Evolutionary conservation across 768 basidiomycete genomes (phyloP), one percentile per base, ranked within the genome.

Genomic region (Chalciporus sphaerocephalus): DNA sequence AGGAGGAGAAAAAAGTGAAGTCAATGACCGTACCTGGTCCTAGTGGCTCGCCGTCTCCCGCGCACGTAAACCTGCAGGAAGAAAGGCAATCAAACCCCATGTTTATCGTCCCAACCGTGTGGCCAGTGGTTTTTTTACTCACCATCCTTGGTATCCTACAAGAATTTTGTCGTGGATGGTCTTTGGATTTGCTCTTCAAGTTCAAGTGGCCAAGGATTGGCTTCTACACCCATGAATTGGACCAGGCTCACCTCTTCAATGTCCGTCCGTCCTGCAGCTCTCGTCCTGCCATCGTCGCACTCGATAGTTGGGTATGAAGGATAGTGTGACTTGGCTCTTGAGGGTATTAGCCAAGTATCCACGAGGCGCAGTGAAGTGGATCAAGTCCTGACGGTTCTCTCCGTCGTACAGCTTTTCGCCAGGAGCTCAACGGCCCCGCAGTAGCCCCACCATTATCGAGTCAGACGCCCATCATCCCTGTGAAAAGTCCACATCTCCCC

Each of bases 121-220:
- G 2, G 25, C 12, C 25, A 9, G 13, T 9, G 12, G n/a, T n/a
- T n/a, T n/a, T n/a, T n/a, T n/a, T 16, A 55, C 79, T 46, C 42
- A 87, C 89, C 89, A 92, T 61, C 88, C 90, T 66, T 92, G 90
- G 62, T 92, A 92, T 27, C 89, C 89, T 0, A 91, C 85, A 23
- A 92, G 65, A 54, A 90, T 80, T 59, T 92, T 92, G 68, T 88
- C 79, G 46, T 88, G 85, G 38, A 92, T 88, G 9, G 87, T 88
- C 5, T 74, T 75, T 20, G 89, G 79, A 58, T 86, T 74, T 9
- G 84, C 83, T 52, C 85, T 74, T 44, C 18, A n/a, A n/a, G n/a
- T n/a, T n/a, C n/a, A n/a, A n/a, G n/a, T n/a, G n/a, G n/a, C 20
- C 33, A 17, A 35, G 8, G n/a, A 9, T 38, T n/a, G 24, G 23